These are phyloP conservation scores for Nidularia pulvinata DNA, from an alignment of 768 basidiomycete species.

Conservation along the genomic window DNA sequence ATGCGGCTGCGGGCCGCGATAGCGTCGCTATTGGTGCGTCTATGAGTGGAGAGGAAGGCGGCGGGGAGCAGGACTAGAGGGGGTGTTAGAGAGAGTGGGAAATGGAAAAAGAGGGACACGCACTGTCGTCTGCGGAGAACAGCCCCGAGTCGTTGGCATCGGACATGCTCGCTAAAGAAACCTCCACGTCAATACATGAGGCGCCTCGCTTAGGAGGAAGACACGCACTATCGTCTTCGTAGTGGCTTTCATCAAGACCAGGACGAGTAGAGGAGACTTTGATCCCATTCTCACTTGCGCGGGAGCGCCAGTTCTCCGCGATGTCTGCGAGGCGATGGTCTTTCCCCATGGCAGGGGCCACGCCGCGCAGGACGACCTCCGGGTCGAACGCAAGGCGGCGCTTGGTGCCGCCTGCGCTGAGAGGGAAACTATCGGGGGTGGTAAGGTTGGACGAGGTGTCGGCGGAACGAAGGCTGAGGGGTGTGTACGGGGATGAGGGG, in stretches of 20 bases:
- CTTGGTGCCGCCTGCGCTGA: conserved; percentile 23
- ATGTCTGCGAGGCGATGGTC: conserved; percentile 58
- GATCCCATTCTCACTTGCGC: conserved; percentile 73
- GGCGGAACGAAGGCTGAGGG: conserved; percentile 66
- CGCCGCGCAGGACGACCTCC: conserved; percentile 30
- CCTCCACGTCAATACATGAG: conserved; percentile 27
- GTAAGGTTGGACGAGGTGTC: conserved; percentile 54
- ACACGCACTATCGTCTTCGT: conserved; percentile 31
- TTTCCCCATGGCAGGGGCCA: conserved; percentile 16
- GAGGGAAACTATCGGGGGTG: conserved; percentile 52
- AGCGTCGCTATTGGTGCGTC: conserved; percentile 19
- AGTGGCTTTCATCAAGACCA: conserved; percentile 47
- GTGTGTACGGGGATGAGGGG: conserved; percentile 69
- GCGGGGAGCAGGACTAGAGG: conserved; percentile 53
- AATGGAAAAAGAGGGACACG: conserved; percentile 6
- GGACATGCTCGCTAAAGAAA: conserved; percentile 42
- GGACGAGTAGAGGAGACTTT: conserved; percentile 49
- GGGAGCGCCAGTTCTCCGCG: conserved; percentile 69
- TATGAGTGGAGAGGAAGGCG: conserved; percentile 50
- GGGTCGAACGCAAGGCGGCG: conserved; percentile 37
- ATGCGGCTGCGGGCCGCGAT: conserved; percentile 50
- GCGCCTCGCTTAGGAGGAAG: background rate
- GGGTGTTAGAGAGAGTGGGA: conserved; percentile 11
- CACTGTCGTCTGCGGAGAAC: conserved; percentile 50
- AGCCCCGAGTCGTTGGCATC: conserved; percentile 49